These are phyloP conservation scores for Apiospora saccharicola DNA, from an alignment of 2,329 filamentous ascomycete genomes.

Conservation along the genomic window DNA sequence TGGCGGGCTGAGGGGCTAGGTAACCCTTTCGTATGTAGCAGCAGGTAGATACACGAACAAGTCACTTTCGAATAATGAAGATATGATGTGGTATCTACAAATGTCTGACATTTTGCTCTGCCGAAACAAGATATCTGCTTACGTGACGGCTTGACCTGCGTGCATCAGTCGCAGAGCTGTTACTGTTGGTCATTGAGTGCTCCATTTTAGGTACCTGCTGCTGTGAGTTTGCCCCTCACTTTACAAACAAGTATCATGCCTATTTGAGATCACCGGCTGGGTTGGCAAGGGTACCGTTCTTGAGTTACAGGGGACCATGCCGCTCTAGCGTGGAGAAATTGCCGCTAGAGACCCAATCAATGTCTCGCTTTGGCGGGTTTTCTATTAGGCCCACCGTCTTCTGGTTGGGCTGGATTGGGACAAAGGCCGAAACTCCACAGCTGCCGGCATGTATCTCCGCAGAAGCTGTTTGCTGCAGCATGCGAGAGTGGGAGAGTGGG, in stretches of 20 bases:
- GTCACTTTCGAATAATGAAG: neutral
- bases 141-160: neutral
- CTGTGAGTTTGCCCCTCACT: constrained; percentile 1
- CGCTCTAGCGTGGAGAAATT: neutral
- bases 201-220: neutral
- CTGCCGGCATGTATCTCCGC: neutral
- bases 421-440: constrained; percentile 6
- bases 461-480: constrained; percentile 15
- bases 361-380: neutral
- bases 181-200: neutral
- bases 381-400: neutral
- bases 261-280: constrained; percentile 6
- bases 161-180: neutral
- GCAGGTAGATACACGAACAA: neutral
- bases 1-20: neutral
- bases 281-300: constrained; percentile 6
- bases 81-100: neutral
- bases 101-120: neutral
- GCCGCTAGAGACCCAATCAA: constrained; percentile 16
- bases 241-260: neutral
- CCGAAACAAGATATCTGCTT: neutral
- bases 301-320: neutral
- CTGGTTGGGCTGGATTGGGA: neutral
- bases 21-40: neutral
- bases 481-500: neutral